These are phyloP conservation scores for Cyclocybe aegerita DNA, from an alignment of 768 basidiomycete species.

Conservation along the genomic window DNA sequence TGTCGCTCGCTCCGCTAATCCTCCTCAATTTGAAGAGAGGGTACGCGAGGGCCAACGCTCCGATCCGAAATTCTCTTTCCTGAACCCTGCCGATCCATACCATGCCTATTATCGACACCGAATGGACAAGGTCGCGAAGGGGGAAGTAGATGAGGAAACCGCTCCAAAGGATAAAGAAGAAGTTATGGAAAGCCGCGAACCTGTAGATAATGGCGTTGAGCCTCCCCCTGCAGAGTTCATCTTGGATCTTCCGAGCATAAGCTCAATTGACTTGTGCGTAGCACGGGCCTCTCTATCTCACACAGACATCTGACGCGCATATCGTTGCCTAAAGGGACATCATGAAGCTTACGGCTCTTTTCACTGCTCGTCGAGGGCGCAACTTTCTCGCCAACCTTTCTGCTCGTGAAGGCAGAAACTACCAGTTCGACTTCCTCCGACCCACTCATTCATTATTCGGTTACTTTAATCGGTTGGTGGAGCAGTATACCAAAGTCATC, in stretches of 20 bases:
- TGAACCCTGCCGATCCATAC: conserved; percentile 96
- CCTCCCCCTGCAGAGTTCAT: conserved; percentile 84
- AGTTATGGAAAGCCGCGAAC: conserved; percentile 35
- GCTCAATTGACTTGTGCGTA: conserved; percentile 87
- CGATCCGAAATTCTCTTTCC: conserved; percentile 98
- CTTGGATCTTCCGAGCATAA: conserved; percentile 84
- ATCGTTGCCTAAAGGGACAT: conserved; percentile 63
- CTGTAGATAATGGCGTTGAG: conserved; percentile 66
- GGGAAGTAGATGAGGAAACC: conserved; percentile 67
- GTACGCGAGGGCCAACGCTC: conserved; percentile 94
- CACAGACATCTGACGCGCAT: conserved; percentile 1
- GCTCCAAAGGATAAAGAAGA: conserved; percentile 43
- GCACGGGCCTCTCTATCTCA: not conserved
- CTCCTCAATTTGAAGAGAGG: conserved; percentile 92
- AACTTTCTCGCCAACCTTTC: conserved; percentile 85
- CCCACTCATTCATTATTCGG: conserved; percentile 95
- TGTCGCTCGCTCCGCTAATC: conserved; percentile 92
- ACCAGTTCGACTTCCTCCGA: conserved; percentile 96
- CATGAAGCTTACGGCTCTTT: conserved; percentile 94
- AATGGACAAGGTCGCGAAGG: conserved; percentile 78
- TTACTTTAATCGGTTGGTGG: conserved; percentile 96
- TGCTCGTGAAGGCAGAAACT: conserved; percentile 88
- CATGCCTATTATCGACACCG: conserved; percentile 97
- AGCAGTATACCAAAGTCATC: conserved; percentile 91
- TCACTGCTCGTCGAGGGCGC: conserved; percentile 89